A percentile compares a stretch with the other conserved stretches of the same genome.
Evolutionary conservation across 2,329 filamentous ascomycete species (phyloP).

Genomic region (Trichoderma atroviride): DNA sequence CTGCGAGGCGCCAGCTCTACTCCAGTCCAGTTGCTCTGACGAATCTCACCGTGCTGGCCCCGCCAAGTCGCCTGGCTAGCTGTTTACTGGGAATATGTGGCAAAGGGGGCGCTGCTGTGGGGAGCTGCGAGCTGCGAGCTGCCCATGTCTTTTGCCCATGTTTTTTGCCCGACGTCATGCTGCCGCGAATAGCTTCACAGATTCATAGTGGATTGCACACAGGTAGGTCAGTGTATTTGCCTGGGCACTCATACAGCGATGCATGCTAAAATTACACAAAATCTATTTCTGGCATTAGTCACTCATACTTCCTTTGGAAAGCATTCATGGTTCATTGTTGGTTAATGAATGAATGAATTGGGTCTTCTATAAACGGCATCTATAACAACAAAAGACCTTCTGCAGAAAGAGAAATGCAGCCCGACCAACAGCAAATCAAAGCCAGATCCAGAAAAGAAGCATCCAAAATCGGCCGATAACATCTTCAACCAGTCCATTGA

Average conservation of each 20-base stretch:
- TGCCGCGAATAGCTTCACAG: conserved; percentile 13
- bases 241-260: not conserved
- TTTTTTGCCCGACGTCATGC: conserved; percentile 11
- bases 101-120: conserved; percentile 11
- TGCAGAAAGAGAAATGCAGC: not conserved
- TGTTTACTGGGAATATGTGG: not conserved
- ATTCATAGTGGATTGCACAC: not conserved
- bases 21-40: conserved; percentile 23
- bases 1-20: conserved; percentile 17
- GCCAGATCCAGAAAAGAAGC: not conserved
- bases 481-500: not conserved
- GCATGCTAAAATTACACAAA: not conserved
- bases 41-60: conserved; percentile 22
- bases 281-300: not conserved
- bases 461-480: not conserved
- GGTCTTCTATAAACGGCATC: not conserved
- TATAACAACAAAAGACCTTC: not conserved
- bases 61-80: conserved; percentile 7
- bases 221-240: not conserved
- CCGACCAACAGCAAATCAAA: not conserved
- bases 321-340: not conserved
- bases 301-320: not conserved
- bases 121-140: conserved; percentile 21
- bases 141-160: not conserved
- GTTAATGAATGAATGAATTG: not conserved